Evolutionary conservation across 306 rosid species (phyloP), one percentile per base, ranked within the genome.

Genomic region (Vachellia collinsii): DNA sequence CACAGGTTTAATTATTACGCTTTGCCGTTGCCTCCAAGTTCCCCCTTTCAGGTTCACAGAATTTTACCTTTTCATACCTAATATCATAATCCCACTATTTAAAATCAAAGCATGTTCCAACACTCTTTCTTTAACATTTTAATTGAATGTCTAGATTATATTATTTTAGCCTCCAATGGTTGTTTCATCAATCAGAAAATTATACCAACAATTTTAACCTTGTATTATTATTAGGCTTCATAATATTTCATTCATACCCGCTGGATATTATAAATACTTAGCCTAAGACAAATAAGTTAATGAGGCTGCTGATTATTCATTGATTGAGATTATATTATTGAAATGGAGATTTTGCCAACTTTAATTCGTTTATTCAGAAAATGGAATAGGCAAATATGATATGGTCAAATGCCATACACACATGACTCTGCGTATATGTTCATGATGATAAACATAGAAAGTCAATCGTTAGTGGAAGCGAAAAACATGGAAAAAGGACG

Each of bases 401-500:
- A 22, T 10, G 37, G 59, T 54, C 76, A 53, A 69, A 34, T 23
- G 47, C 36, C 12, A 22, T 22, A 20, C 3, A 8, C 58, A 16
- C 58, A 46, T 66, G 42, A 50, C 48, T 48, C 11, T 46, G 3
- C 22, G 19, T 36, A 10, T 51, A 16, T 17, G 36, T 22, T 53
- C 19, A 68, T 68, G 19, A 41, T 38, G 47, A 3, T 42, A n/a
- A n/a, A 20, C 12, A 22, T 67, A 9, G 29, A 23, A 20, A 78
- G 39, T 77, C 69, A 70, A 50, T 70, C 19, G 36, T 36, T 47
- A 76, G 68, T 61, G 66, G 41, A 70, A 76, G n/a, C 37, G 13
- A 47, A 41, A n/a, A 64, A 68, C 19, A 68, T 14, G 20, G 48
- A 3, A 39, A 10, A 68, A 66, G n/a, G 62, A 59, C 56, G 20